Percentiles rank a stretch among this genome's conserved stretches.
Conservation (phyloP, 805 yeast genomes). For the Maudiozyma turicensis region DNA sequence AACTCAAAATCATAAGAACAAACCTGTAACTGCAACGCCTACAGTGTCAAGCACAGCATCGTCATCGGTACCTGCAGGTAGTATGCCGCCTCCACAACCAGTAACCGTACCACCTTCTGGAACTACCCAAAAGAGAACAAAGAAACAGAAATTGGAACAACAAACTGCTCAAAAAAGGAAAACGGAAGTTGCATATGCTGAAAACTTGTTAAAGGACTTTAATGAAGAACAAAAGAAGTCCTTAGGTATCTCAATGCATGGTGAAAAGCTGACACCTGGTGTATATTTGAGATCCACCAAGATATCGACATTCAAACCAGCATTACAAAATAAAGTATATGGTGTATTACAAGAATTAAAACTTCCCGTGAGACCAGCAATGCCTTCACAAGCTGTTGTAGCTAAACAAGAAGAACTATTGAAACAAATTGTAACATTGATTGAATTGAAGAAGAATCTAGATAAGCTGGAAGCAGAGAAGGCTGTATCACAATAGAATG, state of each 20-base stretch:
- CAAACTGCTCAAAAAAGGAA: constrained; percentile 25
- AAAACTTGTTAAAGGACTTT: constrained; percentile 32
- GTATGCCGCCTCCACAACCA: not conserved
- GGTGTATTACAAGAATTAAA: constrained; percentile 68
- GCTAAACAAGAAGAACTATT: constrained; percentile 67
- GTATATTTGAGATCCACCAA: constrained; percentile 74
- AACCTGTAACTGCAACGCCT: constrained; percentile 6
- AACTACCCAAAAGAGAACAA: constrained; percentile 19
- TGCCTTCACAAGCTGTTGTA: constrained; percentile 77
- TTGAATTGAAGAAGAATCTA: constrained; percentile 77
- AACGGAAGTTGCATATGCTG: constrained; percentile 28
- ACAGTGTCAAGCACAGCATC: not conserved
- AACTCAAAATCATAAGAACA: not conserved
- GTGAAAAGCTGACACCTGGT: constrained; percentile 64
- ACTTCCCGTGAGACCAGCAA: constrained; percentile 69
- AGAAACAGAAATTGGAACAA: constrained; percentile 25
- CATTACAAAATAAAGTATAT: constrained; percentile 51
- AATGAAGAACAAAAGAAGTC: constrained; percentile 73
- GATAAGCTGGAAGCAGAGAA: constrained; percentile 83
- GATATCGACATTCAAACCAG: constrained; percentile 70
- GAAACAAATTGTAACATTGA: constrained; percentile 55
- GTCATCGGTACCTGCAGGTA: not conserved
- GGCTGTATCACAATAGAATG: constrained; percentile 15
- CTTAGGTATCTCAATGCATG: constrained; percentile 74
- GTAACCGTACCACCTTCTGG: not conserved